These are phyloP conservation scores for Fusarium stilboides DNA, from an alignment of 2,329 filamentous ascomycete genomes.

Conservation along the genomic window DNA sequence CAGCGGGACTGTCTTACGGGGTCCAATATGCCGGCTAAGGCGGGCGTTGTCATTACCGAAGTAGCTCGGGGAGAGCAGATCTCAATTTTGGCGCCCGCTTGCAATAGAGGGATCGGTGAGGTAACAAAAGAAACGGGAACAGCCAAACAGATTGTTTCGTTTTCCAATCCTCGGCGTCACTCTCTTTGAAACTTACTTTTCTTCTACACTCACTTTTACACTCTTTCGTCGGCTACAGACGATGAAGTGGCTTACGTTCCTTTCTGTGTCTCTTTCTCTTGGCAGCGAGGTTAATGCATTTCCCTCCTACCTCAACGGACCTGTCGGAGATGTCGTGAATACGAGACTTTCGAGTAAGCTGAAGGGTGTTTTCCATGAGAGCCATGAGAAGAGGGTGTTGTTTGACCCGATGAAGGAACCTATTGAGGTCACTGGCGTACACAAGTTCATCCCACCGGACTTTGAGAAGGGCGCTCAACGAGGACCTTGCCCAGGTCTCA, in stretches of 20 bases:
- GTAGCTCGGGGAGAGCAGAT: conserved; percentile 3
- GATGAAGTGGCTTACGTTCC: conserved; percentile 22
- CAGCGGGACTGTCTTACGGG: too few relatives aligned
- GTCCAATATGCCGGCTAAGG: background rate
- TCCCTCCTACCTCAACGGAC: conserved; percentile 7
- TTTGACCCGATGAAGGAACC: conserved; percentile 7
- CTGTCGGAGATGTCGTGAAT: conserved; percentile 5
- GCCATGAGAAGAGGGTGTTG: background rate
- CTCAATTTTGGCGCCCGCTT: conserved; percentile 2
- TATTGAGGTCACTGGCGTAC: conserved; percentile 27
- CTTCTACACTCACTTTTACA: background rate
- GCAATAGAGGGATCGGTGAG: background rate
- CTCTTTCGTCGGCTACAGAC: conserved; percentile 5
- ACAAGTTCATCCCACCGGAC: conserved; percentile 49
- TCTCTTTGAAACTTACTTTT: background rate
- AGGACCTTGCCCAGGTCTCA: conserved; percentile 55
- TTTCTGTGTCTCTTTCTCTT: conserved; percentile 2
- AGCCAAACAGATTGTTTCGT: conserved; percentile 10
- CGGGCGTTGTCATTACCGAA: background rate
- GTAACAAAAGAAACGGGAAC: background rate
- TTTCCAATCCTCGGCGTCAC: conserved; percentile 19
- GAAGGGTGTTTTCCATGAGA: background rate
- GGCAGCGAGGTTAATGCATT: background rate
- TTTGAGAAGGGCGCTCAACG: conserved; percentile 47
- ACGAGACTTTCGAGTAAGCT: conserved; percentile 12